Conservation (phyloP, 179 eudicot species). For the Beta lomatogona region DNA sequence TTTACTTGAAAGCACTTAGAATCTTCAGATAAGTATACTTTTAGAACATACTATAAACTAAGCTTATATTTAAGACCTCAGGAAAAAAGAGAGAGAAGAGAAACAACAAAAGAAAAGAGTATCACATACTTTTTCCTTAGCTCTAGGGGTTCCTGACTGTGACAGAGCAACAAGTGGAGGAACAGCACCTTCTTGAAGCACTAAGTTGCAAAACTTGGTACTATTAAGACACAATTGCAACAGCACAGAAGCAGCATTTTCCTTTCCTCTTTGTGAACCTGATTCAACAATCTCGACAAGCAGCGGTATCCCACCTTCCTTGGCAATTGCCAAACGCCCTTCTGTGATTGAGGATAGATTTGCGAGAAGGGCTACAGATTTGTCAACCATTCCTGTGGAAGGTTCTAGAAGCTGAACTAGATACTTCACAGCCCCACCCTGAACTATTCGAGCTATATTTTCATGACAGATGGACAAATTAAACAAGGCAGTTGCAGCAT, state of each 20-base stretch:
- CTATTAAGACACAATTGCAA: slow-evolving; percentile 76
- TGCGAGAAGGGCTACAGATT: slow-evolving; percentile 84
- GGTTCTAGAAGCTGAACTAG: slow-evolving; percentile 70
- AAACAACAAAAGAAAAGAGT: not conserved
- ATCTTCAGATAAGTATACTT: not conserved
- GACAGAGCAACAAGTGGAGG: slow-evolving; percentile 93
- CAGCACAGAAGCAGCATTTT: slow-evolving; percentile 80
- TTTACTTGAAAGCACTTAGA: not conserved
- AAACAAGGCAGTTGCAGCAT: slow-evolving; percentile 84
- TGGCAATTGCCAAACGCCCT: slow-evolving; percentile 69
- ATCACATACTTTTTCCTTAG: slow-evolving; percentile 76
- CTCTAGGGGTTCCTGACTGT: slow-evolving; percentile 84
- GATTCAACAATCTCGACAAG: slow-evolving; percentile 78
- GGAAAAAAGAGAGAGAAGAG: not conserved
- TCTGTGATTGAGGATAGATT: slow-evolving; percentile 68
- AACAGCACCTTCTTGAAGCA: slow-evolving; percentile 92
- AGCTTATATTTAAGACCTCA: not conserved
- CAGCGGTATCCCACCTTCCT: slow-evolving; percentile 73
- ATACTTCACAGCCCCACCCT: slow-evolving; percentile 79
- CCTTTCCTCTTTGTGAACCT: slow-evolving; percentile 90
- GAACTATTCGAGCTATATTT: slow-evolving; percentile 82
- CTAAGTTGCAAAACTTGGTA: slow-evolving; percentile 65
- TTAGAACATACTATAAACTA: not conserved
- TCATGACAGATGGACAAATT: slow-evolving; percentile 86
- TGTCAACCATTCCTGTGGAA: slow-evolving; percentile 71